Percentiles rank a stretch among this genome's conserved stretches.
Conservation (phyloP, 2,329 filamentous ascomycete genomes). For the Alternaria angustiovoidea region DNA sequence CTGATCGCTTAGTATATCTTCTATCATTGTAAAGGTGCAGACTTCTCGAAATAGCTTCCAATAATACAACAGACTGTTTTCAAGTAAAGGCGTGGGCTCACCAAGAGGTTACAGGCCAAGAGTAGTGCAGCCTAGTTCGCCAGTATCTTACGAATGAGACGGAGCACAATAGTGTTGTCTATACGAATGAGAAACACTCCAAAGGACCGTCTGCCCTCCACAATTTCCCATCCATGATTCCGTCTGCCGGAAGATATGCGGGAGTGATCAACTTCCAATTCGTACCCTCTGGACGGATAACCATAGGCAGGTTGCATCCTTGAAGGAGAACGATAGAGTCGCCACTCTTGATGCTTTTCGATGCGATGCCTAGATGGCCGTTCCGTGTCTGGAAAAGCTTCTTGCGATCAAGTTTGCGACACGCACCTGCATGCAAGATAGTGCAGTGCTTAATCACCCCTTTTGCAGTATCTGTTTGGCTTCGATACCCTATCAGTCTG, state of each 20-base stretch:
- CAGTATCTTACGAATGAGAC: too few species aligned
- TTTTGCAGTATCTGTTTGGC: too few species aligned
- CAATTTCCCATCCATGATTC: neutral
- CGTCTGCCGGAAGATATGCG: neutral
- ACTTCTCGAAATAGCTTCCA: too few species aligned
- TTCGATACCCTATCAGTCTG: too few species aligned
- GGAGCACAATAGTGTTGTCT: too few species aligned
- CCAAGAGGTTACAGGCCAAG: too few species aligned
- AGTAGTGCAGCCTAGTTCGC: too few species aligned
- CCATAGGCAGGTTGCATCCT: neutral
- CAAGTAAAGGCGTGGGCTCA: too few species aligned
- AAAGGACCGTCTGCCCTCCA: neutral
- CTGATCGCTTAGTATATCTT: too few species aligned
- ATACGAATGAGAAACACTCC: too few species aligned
- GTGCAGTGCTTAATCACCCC: fast-evolving
- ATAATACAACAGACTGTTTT: too few species aligned
- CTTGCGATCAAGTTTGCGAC: neutral
- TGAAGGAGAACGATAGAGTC: neutral
- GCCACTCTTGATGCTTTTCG: neutral
- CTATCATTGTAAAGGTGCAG: too few species aligned
- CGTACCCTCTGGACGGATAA: fast-evolving
- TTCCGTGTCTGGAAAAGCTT: neutral
- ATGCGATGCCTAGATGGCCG: neutral
- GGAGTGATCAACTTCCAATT: neutral
- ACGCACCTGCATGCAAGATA: neutral